Evolutionary conservation across 2,329 filamentous ascomycete genomes (phyloP), one percentile per base, ranked within the genome.

Genomic region (Nothopassalora personata): DNA sequence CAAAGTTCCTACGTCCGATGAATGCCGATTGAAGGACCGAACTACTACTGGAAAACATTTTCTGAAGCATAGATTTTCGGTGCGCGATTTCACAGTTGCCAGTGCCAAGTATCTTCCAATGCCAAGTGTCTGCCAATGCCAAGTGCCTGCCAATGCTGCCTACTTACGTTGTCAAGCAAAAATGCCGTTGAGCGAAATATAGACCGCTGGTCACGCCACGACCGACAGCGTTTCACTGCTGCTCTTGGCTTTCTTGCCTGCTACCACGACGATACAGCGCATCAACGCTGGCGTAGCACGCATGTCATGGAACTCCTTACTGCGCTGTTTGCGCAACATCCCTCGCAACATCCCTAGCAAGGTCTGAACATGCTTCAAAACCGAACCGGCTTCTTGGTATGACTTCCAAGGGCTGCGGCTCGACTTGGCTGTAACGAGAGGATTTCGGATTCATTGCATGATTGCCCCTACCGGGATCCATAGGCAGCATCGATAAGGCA

Each of bases 211-310:
- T 43, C 39, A 31, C 48, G 55, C 53, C 56, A 23, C 60, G 52
- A 50, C 49, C 36, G 53, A 59, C 56, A 10, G 57, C 60, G 58
- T 64, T 62, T 63, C 60, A 61, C 62, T 31, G 52, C 57, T 34
- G 36, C 45, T 60, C 60, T 63, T 58, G 60, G 56, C 56, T 54
- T 52, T 63, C 62, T 62, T 59, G 62, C 59, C 56, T 46, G 51
- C 55, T 30, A 56, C 39, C 39, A 43, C n/a, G 39, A 13, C 28
- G 18, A 49, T 18, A 49, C 56, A 58, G 51, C 51, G 18, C 53
- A 11, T 23, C 23, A 19, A 54, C 30, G 55, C 13, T 39, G 30
- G 53, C 31, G 57, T 59, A 39, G 58, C 59, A 62, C 60, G 54
- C 58, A 56, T 54, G 57, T 59, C 56, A 60, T 57, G 60, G 58